These are phyloP conservation scores for Rhynchospora pubera DNA, from an alignment of 176 grass and related monocot species.

Conservation along the genomic window DNA sequence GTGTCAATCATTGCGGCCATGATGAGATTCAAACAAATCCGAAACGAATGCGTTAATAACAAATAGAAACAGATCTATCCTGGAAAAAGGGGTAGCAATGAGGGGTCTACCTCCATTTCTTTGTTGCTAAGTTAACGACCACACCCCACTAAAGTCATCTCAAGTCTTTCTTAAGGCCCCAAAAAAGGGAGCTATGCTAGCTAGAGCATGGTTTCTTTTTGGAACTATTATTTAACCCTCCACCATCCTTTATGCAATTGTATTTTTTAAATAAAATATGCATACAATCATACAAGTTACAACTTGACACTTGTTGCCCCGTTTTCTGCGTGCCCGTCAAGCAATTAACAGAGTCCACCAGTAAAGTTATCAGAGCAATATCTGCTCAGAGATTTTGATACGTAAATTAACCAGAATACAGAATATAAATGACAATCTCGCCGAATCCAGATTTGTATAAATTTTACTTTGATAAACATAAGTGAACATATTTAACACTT, in stretches of 20 bases:
- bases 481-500: too few relatives aligned
- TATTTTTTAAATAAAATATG: background rate
- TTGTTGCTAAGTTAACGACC: conserved; percentile 15
- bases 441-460: too few relatives aligned
- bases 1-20: background rate
- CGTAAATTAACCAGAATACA: too few relatives aligned
- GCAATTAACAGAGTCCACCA: too few relatives aligned
- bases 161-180: conserved; percentile 8
- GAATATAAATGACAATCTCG: too few relatives aligned
- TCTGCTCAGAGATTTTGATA: too few relatives aligned
- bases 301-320: conserved; percentile 8
- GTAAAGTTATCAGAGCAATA: too few relatives aligned
- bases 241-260: background rate
- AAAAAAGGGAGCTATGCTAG: background rate
- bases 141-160: background rate
- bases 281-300: background rate
- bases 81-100: background rate
- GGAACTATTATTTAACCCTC: conserved; percentile 5
- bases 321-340: background rate
- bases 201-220: background rate
- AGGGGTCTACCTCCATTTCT: background rate
- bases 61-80: background rate
- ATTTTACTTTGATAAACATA: too few relatives aligned
- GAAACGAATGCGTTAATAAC: background rate
- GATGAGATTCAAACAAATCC: background rate